Conservation (phyloP, 192 early-diverging fungal genomes). For the Linnemannia hyalina region DNA sequence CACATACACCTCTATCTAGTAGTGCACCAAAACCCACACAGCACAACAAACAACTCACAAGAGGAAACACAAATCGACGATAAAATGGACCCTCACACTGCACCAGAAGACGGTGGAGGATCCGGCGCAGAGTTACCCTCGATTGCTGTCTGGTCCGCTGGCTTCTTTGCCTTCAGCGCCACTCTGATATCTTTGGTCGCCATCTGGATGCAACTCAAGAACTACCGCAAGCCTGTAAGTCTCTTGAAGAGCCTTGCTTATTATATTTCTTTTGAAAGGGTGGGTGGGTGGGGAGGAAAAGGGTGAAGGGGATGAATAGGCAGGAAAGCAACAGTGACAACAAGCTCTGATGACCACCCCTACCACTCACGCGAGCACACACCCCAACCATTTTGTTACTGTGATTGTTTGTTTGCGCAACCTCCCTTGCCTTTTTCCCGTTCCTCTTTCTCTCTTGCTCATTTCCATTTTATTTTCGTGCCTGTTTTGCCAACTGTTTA, state of each 20-base stretch:
- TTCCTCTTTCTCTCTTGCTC: not conserved
- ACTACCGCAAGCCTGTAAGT: conserved; percentile 71
- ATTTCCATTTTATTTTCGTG: not conserved
- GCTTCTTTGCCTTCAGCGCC: conserved; percentile 62
- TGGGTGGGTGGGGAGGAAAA: too few relatives aligned
- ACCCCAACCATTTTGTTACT: not conserved
- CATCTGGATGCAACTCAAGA: conserved; percentile 71
- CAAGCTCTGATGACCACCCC: not conserved
- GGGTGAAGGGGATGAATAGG: not conserved
- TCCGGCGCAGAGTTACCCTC: conserved; percentile 61
- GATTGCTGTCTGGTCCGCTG: conserved; percentile 58
- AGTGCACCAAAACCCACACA: not conserved
- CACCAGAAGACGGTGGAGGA: conserved; percentile 54
- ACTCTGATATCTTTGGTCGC: conserved; percentile 63
- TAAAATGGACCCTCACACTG: conserved; percentile 18
- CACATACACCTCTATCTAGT: not conserved
- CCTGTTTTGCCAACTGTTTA: not conserved
- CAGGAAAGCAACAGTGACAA: not conserved
- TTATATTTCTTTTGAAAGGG: not conserved
- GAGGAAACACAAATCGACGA: not conserved
- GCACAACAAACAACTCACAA: not conserved
- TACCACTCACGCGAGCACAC: not conserved
- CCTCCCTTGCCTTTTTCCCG: not conserved
- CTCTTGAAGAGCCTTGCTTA: not conserved
- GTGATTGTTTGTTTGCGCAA: not conserved